Evolutionary conservation across 208 protist genomes (phyloP).

Genomic region (Trypanosomatidae sp.): DNA sequence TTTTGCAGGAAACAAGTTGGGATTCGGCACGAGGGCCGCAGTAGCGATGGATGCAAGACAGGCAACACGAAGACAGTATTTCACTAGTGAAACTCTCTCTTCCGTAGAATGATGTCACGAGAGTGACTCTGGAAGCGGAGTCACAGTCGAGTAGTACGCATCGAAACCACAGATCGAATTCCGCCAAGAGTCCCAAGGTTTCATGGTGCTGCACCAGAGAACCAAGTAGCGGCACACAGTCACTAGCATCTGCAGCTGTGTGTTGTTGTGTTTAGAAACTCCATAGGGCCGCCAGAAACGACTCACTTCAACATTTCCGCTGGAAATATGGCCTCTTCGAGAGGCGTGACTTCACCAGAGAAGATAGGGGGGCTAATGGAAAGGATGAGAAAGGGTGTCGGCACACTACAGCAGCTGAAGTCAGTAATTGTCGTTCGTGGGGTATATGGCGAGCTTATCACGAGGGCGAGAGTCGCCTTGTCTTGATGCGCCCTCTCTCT

Average conservation of each 20-base stretch:
- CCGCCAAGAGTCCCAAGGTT: neutral
- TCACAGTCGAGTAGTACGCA: neutral
- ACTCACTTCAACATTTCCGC: neutral
- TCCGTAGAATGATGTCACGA: neutral
- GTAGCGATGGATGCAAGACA: neutral
- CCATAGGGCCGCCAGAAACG: neutral
- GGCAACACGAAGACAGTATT: neutral
- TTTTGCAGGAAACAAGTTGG: neutral
- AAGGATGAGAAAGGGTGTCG: neutral
- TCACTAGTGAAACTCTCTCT: neutral
- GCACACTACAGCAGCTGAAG: slow-evolving; percentile 1
- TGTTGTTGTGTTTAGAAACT: neutral
- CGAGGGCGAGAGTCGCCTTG: neutral
- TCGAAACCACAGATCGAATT: neutral
- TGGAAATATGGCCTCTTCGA: neutral
- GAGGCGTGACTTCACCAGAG: neutral
- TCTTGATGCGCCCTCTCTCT: neutral
- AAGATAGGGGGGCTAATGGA: too few species aligned
- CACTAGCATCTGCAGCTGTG: neutral
- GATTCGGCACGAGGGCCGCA: neutral
- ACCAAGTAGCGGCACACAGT: neutral
- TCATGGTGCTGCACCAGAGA: neutral
- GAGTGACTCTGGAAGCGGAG: neutral
- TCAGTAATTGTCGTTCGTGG: neutral
- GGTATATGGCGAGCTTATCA: neutral